Evolutionary conservation across 805 yeast genomes (phyloP), one percentile per base, ranked within the genome.

Genomic region (Saccharomycopsis olivae): DNA sequence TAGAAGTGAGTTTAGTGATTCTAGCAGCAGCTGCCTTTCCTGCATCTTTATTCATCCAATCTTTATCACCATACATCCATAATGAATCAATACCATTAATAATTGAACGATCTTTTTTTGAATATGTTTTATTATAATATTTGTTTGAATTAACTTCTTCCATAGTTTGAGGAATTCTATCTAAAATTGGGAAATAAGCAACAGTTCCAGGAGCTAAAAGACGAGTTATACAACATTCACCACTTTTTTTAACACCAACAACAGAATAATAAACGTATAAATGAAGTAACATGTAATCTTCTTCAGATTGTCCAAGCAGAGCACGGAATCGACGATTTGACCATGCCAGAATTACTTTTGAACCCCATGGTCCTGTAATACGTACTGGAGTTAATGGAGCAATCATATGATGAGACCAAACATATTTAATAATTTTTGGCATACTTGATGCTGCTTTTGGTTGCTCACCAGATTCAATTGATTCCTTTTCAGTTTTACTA

Each of bases 1-100:
- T 35, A 62, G 49, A 16, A n/a, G 14, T 34, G 38, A 20, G 40
- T 6, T 40, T 49, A 24, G 44, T 57, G 56, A 35, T 65, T 34
- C 56, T 57, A 10, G 60, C 53, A 13, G 62, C 65, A 39, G 64
- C 60, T 29, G 66, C 60, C 29, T 60, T 53, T 2, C 86, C 86
- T 10, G 78, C 81, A 34, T 63, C 66, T 39, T 65, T 70, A 45
- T 72, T 71, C 85, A 78, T 78, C 86, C 86, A 78, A 54, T 78
- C 86, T 29, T 57, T 60, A 44, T 76, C 83, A 8, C 86, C 86
- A 50, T 78, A 78, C 18, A 76, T 46, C 78, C 81, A 75, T 23
- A 75, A 54, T 1, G 74, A 63, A 3, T 74, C 74, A 13, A 71
- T 31, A 46, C 57, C 56, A 33, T 64, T 55, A 35, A 57, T 55